Evolutionary conservation across 1,284 basidiomycete genomes (phyloP), one percentile per base, ranked within the genome.

Genomic region (Ustilago loliicola): DNA sequence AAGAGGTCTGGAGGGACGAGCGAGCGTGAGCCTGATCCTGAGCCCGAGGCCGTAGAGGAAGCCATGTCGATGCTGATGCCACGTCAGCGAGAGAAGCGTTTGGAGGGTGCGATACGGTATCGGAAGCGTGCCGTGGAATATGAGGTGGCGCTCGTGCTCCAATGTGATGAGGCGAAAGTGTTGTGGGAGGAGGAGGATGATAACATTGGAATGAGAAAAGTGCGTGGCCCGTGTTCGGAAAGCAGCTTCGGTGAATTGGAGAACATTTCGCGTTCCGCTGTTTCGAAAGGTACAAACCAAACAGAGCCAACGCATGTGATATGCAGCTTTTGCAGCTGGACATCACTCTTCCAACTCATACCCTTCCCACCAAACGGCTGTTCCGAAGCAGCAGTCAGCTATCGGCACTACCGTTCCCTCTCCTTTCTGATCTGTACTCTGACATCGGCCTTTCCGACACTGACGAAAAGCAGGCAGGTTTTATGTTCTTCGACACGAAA

Each of bases 1-100:
- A 52, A 57, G 17, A 76, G 65, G 30, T 75, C 77, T 52, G 63
- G 47, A 5, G 77, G 69, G 1, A 79, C 54, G 25, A 59, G 48
- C 2, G 69, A 51, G 34, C 54, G 59, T 2, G 73, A 47, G 59
- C 45, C 50, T 6, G 73, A 47, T 55, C 45, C 50, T 6, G 73
- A 71, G 23, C 54, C 52, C 23, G 64, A 66, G 29, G 68, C 60
- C 8, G 34, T 36, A 2, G 54, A 23, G 7, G 69, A 66, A 23
- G 68, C 38, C 61, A 65, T 68, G n/a, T 29, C 55, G 36, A 27
- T 8, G 17, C 6, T 21, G 11, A 6, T 34, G 32, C 32, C 32
- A 11, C 32, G 5, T 34, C 32, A 34, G 32, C 32, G 11, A 11
- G 6, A 11, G 11, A 6, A 40, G 38, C 38, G 17, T 9, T 15